Conservation (phyloP, 1,284 basidiomycete genomes). For the Laetiporus sulphureus region DNA sequence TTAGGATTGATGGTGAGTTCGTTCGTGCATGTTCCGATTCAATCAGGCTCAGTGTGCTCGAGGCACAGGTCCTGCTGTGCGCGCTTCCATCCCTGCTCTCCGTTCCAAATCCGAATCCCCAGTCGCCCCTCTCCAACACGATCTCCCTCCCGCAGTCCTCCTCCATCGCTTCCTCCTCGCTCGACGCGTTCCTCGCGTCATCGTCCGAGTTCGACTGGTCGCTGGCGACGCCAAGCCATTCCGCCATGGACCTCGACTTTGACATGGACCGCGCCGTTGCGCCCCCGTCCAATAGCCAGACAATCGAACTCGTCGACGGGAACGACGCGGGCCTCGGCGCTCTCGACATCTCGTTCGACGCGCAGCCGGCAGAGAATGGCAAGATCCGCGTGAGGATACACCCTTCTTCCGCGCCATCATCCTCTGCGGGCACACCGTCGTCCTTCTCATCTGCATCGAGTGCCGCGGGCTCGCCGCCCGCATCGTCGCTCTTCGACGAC, state of each 20-base stretch:
- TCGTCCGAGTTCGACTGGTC: slow-evolving; percentile 50
- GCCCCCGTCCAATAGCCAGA: slow-evolving; percentile 14
- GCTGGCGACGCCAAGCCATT: slow-evolving; percentile 30
- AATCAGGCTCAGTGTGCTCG: neutral
- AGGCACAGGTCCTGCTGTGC: slow-evolving; percentile 16
- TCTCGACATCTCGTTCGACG: slow-evolving; percentile 67
- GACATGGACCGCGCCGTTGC: slow-evolving; percentile 42
- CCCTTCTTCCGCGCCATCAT: slow-evolving; percentile 35
- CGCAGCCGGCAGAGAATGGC: slow-evolving; percentile 53
- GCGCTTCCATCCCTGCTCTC: slow-evolving; percentile 70
- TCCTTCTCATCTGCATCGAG: slow-evolving; percentile 28
- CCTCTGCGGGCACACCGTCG: too few relatives aligned
- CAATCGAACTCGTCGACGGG: slow-evolving; percentile 48
- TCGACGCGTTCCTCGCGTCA: slow-evolving; percentile 33
- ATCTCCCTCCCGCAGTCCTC: slow-evolving; percentile 40
- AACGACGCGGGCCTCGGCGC: slow-evolving; percentile 47
- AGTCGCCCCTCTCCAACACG: slow-evolving; percentile 39
- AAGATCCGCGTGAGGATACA: slow-evolving; percentile 71
- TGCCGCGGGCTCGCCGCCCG: slow-evolving; percentile 22
- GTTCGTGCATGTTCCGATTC: neutral
- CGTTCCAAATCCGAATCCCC: slow-evolving; percentile 47
- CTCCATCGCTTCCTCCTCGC: slow-evolving; percentile 34
- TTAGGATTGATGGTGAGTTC: slow-evolving; percentile 62
- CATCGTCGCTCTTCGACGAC: slow-evolving; percentile 25
- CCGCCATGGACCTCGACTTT: slow-evolving; percentile 51